Percentiles rank a stretch among this genome's conserved stretches.
Evolutionary conservation across 2,329 filamentous ascomycete genomes (phyloP).

Genomic region (Tolypocladium amazonense): DNA sequence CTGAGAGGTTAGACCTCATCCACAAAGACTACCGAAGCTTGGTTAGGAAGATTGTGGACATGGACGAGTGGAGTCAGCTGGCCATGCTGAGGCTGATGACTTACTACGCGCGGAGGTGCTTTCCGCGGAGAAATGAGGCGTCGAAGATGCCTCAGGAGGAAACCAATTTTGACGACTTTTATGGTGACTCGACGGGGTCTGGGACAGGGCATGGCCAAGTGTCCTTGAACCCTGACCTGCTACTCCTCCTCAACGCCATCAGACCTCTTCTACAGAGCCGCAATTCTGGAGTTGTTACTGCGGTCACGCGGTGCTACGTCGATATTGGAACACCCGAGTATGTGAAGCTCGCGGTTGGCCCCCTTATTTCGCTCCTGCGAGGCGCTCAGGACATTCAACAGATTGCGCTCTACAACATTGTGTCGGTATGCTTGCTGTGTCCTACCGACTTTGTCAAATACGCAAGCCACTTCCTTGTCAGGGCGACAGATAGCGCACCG

Average conservation of each 20-base stretch:
- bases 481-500: conserved; percentile 64
- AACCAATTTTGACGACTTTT: conserved; percentile 60
- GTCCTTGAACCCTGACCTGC: conserved; percentile 70
- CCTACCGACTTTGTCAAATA: conserved; percentile 81
- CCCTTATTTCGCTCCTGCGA: conserved; percentile 75
- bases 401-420: conserved; percentile 86
- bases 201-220: conserved; percentile 32
- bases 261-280: conserved; percentile 82
- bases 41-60: conserved; percentile 86
- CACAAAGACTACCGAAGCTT: conserved; percentile 81
- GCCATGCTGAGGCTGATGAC: conserved; percentile 74
- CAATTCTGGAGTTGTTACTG: conserved; percentile 85
- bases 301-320: conserved; percentile 74
- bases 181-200: conserved; percentile 51
- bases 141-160: conserved; percentile 30
- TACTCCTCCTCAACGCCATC: conserved; percentile 68
- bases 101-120: conserved; percentile 76
- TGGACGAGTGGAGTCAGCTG: conserved; percentile 98
- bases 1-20: conserved; percentile 76
- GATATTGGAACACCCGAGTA: conserved; percentile 75
- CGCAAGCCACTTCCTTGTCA: conserved; percentile 80
- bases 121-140: conserved; percentile 57
- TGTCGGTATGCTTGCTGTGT: conserved; percentile 71
- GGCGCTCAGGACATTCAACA: conserved; percentile 81
- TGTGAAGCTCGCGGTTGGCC: conserved; percentile 65